These are phyloP conservation scores for Lasiosphaeria miniovina DNA, from an alignment of 495 filamentous ascomycete species.

Conservation along the genomic window DNA sequence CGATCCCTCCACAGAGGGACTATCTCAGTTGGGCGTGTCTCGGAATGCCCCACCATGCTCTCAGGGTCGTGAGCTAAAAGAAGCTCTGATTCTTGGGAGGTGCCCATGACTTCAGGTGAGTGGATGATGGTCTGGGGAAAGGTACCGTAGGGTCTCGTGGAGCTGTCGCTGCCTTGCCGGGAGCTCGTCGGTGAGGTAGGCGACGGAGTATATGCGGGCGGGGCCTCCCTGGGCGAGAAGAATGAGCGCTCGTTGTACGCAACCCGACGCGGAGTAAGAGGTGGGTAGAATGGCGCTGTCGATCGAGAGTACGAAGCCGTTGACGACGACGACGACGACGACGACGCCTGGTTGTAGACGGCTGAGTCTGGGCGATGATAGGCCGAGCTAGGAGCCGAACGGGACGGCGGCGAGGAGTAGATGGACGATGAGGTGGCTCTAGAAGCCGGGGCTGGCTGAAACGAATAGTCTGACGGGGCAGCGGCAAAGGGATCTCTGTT, in stretches of 20 bases:
- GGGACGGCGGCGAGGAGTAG: constrained; percentile 1
- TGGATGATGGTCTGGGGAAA: constrained; percentile 22
- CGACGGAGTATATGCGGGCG: constrained; percentile 45
- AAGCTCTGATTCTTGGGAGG: constrained; percentile 34
- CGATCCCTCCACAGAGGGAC: constrained; percentile 30
- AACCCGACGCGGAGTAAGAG: constrained; percentile 13
- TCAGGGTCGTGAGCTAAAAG: constrained; percentile 37
- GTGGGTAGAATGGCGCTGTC: constrained; percentile 25
- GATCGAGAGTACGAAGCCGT: constrained; percentile 21
- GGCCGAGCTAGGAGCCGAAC: constrained; percentile 1
- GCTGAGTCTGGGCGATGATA: constrained; percentile 10
- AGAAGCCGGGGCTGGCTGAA: constrained; percentile 9
- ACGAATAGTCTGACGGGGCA: constrained; percentile 1
- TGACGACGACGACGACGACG: constrained; percentile 8
- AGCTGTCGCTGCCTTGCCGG: constrained; percentile 6
- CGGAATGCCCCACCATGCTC: constrained; percentile 35
- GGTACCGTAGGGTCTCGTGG: constrained; percentile 38
- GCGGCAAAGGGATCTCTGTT: constrained; percentile 7
- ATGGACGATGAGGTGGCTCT: background rate
- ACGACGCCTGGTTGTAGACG: constrained; percentile 24
- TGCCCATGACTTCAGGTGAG: constrained; percentile 32
- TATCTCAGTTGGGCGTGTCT: background rate
- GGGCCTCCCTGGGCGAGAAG: constrained; percentile 40
- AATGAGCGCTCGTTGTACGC: constrained; percentile 19
- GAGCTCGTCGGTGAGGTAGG: constrained; percentile 27